Evolutionary conservation across 2,329 filamentous ascomycete species (phyloP), one percentile per base, ranked within the genome.

Genomic region (Graphilbum sp.): DNA sequence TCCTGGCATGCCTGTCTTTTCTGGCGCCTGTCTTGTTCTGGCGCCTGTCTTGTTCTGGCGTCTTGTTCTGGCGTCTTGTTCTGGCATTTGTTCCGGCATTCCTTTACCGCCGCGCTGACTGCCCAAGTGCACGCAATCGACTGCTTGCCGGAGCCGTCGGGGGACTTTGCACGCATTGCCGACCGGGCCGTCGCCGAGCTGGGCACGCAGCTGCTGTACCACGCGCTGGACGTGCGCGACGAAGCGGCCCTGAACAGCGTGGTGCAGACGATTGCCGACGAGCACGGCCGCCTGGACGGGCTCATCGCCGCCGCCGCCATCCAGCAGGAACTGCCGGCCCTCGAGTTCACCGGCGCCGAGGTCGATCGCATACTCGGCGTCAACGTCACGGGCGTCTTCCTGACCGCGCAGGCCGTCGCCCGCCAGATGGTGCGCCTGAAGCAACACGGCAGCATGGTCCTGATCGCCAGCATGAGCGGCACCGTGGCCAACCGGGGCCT

Each of bases 351-450:
- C 19, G 73, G 80, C 18, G 67, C 78, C 52, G 80, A 84, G 53
- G 74, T 75, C 53, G 75, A 86, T 54, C 71, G 75, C 56, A 83
- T 93, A 64, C 68, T 93, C 57, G 72, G 80, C 50, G 78, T 88
- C 51, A 92, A 95, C 58, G 67, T 93, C 48, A 90, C 76, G n/a
- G 87, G 86, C 12, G 75, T 70, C 21, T 83, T 85, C 60, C 74
- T 87, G 69, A 92, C 84, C 45, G 84, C 85, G 20, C 83, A 88
- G 63, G 84, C 84, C 17, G 82, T 84, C n/a, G 87, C 86, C 25
- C 69, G 77, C 39, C 79, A 90, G 54, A 75, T 82, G 68, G 61
- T 75, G 18, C 64, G 66, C 36, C 62, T 71, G 21, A 65, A 70
- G 41, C 63, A 62, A 6, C 75, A 31, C 13, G 46, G 76, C 0